A percentile compares a stretch with the other conserved stretches of the same genome.
Conservation (phyloP, 345 rosid genomes). For the Brassica nigra region DNA sequence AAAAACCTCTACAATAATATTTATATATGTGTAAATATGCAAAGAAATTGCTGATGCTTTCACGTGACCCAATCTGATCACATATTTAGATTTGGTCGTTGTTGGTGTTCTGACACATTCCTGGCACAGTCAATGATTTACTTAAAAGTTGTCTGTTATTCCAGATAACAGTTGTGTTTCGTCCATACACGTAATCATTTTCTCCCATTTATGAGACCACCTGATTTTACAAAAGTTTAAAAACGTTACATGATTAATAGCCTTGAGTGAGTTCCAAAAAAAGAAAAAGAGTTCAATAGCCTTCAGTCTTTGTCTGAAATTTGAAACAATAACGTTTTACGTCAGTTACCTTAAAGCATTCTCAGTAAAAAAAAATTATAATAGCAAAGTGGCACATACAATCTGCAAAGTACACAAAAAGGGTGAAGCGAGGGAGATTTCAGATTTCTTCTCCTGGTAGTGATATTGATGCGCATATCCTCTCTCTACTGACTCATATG, state of each 20-base stretch:
- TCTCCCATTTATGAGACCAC: neutral
- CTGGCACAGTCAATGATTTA: neutral
- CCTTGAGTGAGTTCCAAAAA: no score
- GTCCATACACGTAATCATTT: neutral
- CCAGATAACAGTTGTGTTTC: neutral
- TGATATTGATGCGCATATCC: neutral
- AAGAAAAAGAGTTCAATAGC: no score
- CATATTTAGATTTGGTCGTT: neutral
- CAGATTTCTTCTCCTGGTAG: neutral
- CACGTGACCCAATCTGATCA: neutral
- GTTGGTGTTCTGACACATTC: neutral
- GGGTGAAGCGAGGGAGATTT: neutral
- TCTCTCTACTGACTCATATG: neutral
- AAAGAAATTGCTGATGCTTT: neutral
- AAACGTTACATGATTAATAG: neutral
- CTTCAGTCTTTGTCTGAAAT: no score
- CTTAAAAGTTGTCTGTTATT: neutral
- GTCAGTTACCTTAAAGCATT: no score
- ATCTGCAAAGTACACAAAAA: constrained; percentile 44
- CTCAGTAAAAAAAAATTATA: no score
- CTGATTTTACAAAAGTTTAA: neutral
- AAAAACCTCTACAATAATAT: neutral
- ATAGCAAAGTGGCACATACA: neutral
- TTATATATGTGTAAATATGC: neutral
- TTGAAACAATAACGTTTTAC: no score